Evolutionary conservation across 306 rosid genomes (phyloP).

Genomic region (Dicorynia guianensis): DNA sequence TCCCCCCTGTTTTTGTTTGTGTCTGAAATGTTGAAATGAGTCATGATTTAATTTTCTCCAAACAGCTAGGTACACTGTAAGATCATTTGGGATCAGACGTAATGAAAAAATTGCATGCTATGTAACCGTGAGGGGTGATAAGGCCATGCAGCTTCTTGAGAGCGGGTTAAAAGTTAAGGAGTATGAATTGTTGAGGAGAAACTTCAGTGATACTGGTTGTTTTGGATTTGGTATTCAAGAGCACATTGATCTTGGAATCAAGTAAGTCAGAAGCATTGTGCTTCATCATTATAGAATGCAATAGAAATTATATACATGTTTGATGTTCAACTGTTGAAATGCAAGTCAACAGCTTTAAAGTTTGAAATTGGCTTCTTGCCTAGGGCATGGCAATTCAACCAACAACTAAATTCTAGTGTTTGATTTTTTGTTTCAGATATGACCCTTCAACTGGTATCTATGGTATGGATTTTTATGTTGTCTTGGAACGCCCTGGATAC

Average conservation of each 20-base stretch:
- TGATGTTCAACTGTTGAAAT: no score
- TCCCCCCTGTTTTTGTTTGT: neutral
- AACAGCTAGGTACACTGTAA: constrained; percentile 74
- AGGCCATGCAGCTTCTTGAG: constrained; percentile 80
- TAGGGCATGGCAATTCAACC: neutral
- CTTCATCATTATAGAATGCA: neutral
- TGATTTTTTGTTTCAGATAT: constrained; percentile 43
- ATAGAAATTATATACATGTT: neutral
- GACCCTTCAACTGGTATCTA: constrained; percentile 71
- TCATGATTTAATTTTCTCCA: neutral
- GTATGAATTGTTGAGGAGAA: constrained; percentile 69
- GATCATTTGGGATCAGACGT: constrained; percentile 78
- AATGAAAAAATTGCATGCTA: constrained; percentile 84
- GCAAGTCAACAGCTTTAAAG: no score
- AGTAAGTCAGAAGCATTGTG: constrained; percentile 42
- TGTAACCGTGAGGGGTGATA: constrained; percentile 79
- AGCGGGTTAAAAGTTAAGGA: constrained; percentile 81
- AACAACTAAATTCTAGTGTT: neutral
- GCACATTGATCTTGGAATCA: constrained; percentile 76
- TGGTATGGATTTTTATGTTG: constrained; percentile 69
- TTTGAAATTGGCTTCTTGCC: neutral
- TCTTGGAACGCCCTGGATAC: constrained; percentile 66
- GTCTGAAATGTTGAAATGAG: neutral
- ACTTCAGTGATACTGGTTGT: constrained; percentile 78
- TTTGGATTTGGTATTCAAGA: constrained; percentile 82